These are phyloP conservation scores for Dothiorella sarmentorum DNA, from an alignment of 2,329 filamentous ascomycete species.

Conservation along the genomic window DNA sequence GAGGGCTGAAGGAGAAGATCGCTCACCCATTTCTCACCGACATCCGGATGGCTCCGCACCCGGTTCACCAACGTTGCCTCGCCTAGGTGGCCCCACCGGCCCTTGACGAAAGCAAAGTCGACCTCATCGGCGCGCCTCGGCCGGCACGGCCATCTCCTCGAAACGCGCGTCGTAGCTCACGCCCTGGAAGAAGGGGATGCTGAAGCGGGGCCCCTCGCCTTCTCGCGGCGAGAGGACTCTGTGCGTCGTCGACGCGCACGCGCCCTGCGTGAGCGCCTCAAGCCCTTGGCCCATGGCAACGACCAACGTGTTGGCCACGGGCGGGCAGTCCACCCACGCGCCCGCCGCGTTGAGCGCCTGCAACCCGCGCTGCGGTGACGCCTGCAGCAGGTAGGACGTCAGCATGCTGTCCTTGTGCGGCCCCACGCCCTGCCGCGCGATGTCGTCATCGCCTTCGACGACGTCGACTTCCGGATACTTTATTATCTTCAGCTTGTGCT, in stretches of 20 bases:
- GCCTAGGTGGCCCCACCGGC: slow-evolving; percentile 64
- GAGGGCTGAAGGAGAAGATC: slow-evolving; percentile 7
- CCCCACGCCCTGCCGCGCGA: slow-evolving; percentile 60
- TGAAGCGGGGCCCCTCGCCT: slow-evolving; percentile 70
- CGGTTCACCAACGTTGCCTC: slow-evolving; percentile 83
- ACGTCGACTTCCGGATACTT: slow-evolving; percentile 68
- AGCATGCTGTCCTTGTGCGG: slow-evolving; percentile 86
- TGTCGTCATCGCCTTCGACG: slow-evolving; percentile 52
- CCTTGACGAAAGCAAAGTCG: slow-evolving; percentile 79
- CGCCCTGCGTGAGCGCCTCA: slow-evolving; percentile 78
- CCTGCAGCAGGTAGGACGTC: slow-evolving; percentile 76
- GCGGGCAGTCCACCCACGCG: slow-evolving; percentile 78
- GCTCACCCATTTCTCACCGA: slow-evolving; percentile 68
- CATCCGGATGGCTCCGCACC: slow-evolving; percentile 82
- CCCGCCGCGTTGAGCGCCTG: slow-evolving; percentile 80
- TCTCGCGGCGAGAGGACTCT: slow-evolving; percentile 71
- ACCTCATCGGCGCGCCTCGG: slow-evolving; percentile 67
- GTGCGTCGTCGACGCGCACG: slow-evolving; percentile 78
- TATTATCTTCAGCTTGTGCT: slow-evolving; percentile 88
- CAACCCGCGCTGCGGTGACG: slow-evolving; percentile 68
- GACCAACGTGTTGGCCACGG: slow-evolving; percentile 72
- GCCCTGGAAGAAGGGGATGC: slow-evolving; percentile 85
- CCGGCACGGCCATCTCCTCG: slow-evolving; percentile 69
- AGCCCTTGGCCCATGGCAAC: slow-evolving; percentile 85
- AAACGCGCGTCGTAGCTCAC: slow-evolving; percentile 76